These are phyloP conservation scores for Symbiodinium pilosum DNA, from an alignment of 73 alveolate genomes.

Conservation along the genomic window DNA sequence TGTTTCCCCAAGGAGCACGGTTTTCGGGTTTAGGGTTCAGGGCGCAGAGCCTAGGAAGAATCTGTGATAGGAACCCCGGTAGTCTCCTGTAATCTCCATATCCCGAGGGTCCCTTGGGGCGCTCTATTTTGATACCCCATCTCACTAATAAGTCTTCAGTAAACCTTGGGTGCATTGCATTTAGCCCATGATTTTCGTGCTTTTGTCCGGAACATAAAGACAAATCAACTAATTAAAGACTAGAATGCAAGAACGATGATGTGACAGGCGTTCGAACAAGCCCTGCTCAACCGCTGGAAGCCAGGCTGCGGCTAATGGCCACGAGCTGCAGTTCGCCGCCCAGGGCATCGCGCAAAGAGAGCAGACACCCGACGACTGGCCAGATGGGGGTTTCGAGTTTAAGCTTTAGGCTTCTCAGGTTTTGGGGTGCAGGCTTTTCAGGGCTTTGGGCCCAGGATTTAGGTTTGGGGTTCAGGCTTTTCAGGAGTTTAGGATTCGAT, in stretches of 20 bases:
- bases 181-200: no score
- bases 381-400: neutral
- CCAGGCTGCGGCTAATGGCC: neutral
- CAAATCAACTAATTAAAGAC: neutral
- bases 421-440: no score
- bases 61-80: no score
- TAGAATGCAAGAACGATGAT: neutral
- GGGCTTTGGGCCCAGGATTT: neutral
- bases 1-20: neutral
- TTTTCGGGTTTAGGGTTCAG: neutral
- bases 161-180: no score
- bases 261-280: no score
- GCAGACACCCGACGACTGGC: neutral
- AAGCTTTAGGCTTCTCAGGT: neutral
- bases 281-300: neutral
- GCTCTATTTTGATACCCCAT: no score
- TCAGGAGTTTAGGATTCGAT: neutral
- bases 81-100: no score
- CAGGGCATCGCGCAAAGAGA: neutral
- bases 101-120: no score
- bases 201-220: neutral
- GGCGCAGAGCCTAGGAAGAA: neutral
- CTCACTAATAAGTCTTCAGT: no score
- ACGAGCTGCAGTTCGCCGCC: slow-evolving; percentile 9
- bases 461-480: neutral